phyloP scores from a whole-genome alignment of 768 basidiomycete genomes.

The Hypholoma sublateritium region DNA sequence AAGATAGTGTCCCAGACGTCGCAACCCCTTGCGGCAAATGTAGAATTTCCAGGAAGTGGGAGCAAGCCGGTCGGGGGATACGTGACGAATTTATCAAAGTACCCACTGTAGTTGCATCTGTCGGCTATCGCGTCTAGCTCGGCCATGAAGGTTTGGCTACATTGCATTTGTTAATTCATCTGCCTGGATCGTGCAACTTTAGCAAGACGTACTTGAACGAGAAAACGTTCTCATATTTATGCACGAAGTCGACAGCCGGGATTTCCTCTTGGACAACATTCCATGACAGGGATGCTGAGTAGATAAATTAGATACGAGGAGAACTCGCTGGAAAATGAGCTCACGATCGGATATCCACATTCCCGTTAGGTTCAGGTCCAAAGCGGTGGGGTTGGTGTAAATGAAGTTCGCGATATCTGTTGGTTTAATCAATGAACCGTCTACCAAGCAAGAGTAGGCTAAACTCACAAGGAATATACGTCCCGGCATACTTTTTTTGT shows the following conservation, averaged over 20 bases:
- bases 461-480: slow-evolving; percentile 53
- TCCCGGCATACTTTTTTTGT: slow-evolving; percentile 64
- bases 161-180: neutral
- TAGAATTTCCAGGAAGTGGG: slow-evolving; percentile 65
- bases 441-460: neutral
- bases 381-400: slow-evolving; percentile 49
- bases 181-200: neutral
- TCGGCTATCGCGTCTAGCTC: slow-evolving; percentile 53
- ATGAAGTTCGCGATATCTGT: slow-evolving; percentile 77
- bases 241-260: slow-evolving; percentile 72
- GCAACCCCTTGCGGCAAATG: slow-evolving; percentile 48
- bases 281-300: slow-evolving; percentile 56
- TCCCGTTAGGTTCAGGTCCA: slow-evolving; percentile 64
- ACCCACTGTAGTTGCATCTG: slow-evolving; percentile 63
- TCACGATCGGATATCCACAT: slow-evolving; percentile 75
- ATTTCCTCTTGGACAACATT: slow-evolving; percentile 67
- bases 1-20: slow-evolving; percentile 71
- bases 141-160: slow-evolving; percentile 62
- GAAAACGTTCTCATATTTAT: slow-evolving; percentile 70
- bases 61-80: slow-evolving; percentile 69
- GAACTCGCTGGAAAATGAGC: slow-evolving; percentile 16
- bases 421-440: neutral
- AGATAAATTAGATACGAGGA: neutral
- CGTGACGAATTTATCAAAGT: slow-evolving; percentile 59
- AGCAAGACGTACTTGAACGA: slow-evolving; percentile 58